These are phyloP conservation scores for Alnus rubra DNA, from an alignment of 306 rosid genomes.

Conservation along the genomic window DNA sequence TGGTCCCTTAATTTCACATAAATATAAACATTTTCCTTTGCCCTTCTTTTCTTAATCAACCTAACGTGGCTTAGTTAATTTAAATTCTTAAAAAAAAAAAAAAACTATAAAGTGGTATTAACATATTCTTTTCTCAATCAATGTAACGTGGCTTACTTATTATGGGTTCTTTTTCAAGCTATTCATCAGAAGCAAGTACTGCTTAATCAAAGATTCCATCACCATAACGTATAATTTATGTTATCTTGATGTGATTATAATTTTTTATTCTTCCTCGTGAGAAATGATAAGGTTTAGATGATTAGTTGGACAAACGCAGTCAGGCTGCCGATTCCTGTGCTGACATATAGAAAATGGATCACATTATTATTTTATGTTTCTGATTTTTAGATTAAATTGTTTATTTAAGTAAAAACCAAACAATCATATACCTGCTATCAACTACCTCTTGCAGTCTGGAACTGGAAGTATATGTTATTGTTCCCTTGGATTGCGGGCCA, in stretches of 20 bases:
- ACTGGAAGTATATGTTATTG: background rate
- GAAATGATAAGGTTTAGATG: background rate
- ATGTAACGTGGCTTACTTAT: background rate
- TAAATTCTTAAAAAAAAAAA: no score
- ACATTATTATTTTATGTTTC: background rate
- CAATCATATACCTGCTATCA: background rate
- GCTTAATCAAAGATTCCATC: background rate
- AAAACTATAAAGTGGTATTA: background rate
- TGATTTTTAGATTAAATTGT: background rate
- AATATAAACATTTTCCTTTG: no score
- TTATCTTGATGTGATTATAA: background rate
- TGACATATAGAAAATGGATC: slow-evolving; percentile 10
- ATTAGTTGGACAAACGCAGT: slow-evolving; percentile 27
- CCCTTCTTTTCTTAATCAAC: no score
- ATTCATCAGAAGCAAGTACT: background rate
- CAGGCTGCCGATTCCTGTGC: background rate
- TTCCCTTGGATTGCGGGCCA: background rate
- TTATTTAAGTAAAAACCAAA: background rate
- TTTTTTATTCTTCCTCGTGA: background rate
- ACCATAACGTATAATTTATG: background rate
- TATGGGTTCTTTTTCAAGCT: background rate
- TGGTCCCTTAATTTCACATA: no score
- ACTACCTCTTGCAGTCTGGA: background rate
- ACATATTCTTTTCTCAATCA: background rate
- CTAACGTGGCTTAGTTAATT: background rate